These are phyloP conservation scores for Chalara sp. DNA, from an alignment of 2,329 filamentous ascomycete genomes.

Conservation along the genomic window DNA sequence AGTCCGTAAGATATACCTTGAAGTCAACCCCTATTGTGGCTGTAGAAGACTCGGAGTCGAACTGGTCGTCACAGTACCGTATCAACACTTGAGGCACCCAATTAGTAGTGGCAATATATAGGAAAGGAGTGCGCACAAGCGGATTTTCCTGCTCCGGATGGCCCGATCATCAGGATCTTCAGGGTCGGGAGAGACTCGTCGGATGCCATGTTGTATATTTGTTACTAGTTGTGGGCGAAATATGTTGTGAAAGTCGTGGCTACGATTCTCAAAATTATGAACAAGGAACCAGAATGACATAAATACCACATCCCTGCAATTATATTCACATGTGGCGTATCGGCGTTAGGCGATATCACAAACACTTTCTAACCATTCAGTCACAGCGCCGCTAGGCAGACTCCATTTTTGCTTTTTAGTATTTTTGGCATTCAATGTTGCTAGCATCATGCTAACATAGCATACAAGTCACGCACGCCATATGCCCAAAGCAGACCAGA, in stretches of 20 bases:
- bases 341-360: too few species aligned
- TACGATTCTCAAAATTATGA: too few species aligned
- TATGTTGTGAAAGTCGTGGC: too few species aligned
- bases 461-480: slow-evolving; percentile 28
- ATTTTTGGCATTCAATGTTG: slow-evolving; percentile 24
- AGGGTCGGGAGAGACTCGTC: slow-evolving; percentile 42
- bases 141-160: slow-evolving; percentile 49
- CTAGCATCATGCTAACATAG: slow-evolving; percentile 26
- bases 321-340: too few species aligned
- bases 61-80: slow-evolving; percentile 50
- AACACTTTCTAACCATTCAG: too few species aligned
- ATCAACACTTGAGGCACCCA: slow-evolving; percentile 37
- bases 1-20: slow-evolving; percentile 36
- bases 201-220: slow-evolving; percentile 31
- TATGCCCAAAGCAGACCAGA: slow-evolving; percentile 28
- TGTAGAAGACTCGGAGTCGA: slow-evolving; percentile 46
- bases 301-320: too few species aligned
- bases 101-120: slow-evolving; percentile 4
- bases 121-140: slow-evolving; percentile 28
- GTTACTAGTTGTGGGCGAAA: not conserved
- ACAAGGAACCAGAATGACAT: too few species aligned
- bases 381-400: not conserved
- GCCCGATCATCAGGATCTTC: slow-evolving; percentile 49
- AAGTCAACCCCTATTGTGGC: slow-evolving; percentile 53
- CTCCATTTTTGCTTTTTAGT: slow-evolving; percentile 15